A percentile compares a stretch with the other conserved stretches of the same genome.
These are phyloP conservation scores for Diaporthe batatas DNA, from an alignment of 2,329 filamentous ascomycete species.

Conservation along the genomic window DNA sequence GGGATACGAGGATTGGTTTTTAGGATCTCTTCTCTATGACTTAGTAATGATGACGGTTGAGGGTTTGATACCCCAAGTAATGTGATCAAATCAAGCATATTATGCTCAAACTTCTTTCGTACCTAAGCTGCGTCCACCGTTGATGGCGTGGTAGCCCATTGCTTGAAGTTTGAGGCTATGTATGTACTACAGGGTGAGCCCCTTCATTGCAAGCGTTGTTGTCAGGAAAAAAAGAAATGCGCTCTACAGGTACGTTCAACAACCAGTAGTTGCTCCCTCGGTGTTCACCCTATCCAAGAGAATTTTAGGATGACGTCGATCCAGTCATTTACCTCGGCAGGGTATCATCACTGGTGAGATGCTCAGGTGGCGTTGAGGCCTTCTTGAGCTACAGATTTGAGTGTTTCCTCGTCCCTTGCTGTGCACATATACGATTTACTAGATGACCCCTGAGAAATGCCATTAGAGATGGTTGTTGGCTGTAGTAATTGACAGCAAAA, in stretches of 20 bases:
- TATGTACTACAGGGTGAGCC: background rate
- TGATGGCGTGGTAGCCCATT: background rate
- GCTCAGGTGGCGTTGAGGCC: background rate
- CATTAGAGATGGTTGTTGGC: background rate
- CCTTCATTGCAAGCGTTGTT: background rate
- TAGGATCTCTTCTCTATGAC: background rate
- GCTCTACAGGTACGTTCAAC: background rate
- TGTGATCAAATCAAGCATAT: constrained; percentile 8
- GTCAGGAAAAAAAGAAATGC: background rate
- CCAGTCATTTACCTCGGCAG: background rate
- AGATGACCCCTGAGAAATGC: too few relatives aligned
- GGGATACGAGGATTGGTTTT: background rate
- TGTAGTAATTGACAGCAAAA: background rate
- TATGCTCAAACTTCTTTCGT: background rate
- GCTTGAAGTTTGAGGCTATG: background rate
- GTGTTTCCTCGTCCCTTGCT: background rate
- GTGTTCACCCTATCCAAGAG: background rate
- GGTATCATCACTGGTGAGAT: background rate
- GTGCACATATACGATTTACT: too few relatives aligned
- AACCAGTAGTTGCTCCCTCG: too few relatives aligned
- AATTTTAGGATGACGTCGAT: background rate
- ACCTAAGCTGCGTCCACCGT: background rate
- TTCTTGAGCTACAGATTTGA: background rate
- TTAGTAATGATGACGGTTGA: constrained; percentile 30
- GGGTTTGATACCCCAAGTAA: constrained; percentile 37